A percentile compares a stretch with the other conserved stretches of the same genome.
phyloP scores from a whole-genome alignment of 139 green algal species.

The Chlorella sp. region DNA sequence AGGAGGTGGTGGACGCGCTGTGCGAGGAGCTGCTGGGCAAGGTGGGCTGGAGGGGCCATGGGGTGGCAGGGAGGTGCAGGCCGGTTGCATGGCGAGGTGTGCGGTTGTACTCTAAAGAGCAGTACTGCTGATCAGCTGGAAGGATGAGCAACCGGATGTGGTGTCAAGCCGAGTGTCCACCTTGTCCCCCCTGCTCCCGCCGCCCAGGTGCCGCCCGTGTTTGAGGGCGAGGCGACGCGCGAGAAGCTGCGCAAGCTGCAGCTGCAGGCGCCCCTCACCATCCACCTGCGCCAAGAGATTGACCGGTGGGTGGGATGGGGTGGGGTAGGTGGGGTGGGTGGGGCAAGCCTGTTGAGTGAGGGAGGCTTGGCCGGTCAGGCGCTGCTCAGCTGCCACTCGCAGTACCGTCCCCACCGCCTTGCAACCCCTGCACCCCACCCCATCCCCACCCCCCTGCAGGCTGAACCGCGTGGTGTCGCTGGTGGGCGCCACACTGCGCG shows the following conservation, averaged over 20 bases:
- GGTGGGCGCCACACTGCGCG: conserved; percentile 70
- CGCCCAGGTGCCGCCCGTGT: conserved; percentile 67
- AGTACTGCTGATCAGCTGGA: too few relatives aligned
- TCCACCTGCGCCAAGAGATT: conserved; percentile 87
- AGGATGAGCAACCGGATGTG: too few relatives aligned
- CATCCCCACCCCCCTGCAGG: conserved; percentile 71
- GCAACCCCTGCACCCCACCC: neutral
- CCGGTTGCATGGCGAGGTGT: neutral
- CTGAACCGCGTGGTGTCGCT: conserved; percentile 83
- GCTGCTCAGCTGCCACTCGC: neutral
- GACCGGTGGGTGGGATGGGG: neutral
- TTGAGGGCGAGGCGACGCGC: conserved; percentile 88
- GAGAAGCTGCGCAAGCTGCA: conserved; percentile 90
- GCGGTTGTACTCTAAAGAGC: too few relatives aligned
- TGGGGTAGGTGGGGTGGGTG: neutral
- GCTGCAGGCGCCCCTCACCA: conserved; percentile 82
- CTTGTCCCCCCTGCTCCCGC: neutral
- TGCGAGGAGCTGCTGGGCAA: conserved; percentile 91
- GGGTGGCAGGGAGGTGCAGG: neutral
- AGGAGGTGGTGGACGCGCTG: conserved; percentile 94
- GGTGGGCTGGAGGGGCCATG: conserved; percentile 7
- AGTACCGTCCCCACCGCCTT: neutral
- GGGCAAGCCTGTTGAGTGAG: neutral
- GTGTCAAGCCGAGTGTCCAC: too few relatives aligned
- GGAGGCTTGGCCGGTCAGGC: too few relatives aligned